Conservation (phyloP, 306 rosid genomes). For the Rubus idaeus region DNA sequence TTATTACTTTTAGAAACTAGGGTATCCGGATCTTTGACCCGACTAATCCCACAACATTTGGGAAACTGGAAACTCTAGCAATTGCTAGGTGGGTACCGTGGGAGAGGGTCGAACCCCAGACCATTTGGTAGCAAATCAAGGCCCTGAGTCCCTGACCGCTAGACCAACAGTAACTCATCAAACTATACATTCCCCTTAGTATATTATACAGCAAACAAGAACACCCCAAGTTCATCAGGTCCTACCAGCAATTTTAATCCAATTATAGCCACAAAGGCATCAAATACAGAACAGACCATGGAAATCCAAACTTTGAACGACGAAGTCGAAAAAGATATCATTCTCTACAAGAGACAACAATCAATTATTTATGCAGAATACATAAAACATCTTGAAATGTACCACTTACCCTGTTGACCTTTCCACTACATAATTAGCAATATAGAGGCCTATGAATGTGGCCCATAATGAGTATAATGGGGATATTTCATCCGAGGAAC, state of each 20-base stretch:
- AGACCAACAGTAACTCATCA: no score
- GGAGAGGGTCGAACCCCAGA: no score
- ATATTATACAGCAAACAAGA: not conserved
- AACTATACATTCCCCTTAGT: no score
- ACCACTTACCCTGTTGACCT: conserved; percentile 93
- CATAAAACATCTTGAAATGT: conserved; percentile 16
- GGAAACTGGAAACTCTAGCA: no score
- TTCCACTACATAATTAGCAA: conserved; percentile 93
- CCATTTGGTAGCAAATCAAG: no score
- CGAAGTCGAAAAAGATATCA: not conserved
- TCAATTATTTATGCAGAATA: conserved; percentile 6
- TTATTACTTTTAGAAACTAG: no score
- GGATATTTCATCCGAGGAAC: conserved; percentile 86
- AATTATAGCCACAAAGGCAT: not conserved
- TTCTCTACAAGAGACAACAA: conserved; percentile 5
- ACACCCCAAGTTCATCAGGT: not conserved
- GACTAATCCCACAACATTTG: no score
- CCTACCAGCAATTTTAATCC: not conserved
- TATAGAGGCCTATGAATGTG: conserved; percentile 93
- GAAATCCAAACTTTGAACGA: not conserved
- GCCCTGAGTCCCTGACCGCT: no score
- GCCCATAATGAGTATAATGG: conserved; percentile 99
- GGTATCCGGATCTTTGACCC: no score
- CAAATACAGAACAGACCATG: not conserved
- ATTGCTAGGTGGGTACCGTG: no score